Percentiles rank a stretch among this genome's conserved stretches.
These are phyloP conservation scores for Magnolia sinica DNA, from an alignment of 164 flowering plant genomes.

Conservation along the genomic window DNA sequence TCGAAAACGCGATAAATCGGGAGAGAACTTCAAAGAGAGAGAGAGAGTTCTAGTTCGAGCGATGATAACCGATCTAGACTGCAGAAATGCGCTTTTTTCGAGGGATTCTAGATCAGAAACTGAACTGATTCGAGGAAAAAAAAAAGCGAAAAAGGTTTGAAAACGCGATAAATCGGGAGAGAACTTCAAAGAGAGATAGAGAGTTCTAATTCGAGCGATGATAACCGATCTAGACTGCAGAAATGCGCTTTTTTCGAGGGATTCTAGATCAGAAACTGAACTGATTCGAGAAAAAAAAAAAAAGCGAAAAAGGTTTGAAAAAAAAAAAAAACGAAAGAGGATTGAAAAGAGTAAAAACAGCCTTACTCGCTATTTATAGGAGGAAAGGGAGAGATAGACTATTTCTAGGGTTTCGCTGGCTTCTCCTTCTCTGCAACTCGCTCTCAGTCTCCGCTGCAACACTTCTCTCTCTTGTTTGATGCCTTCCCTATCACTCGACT, in stretches of 20 bases:
- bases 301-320: neutral
- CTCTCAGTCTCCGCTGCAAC: too few species aligned
- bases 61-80: constrained; percentile 2
- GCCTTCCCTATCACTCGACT: too few species aligned
- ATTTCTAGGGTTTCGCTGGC: neutral
- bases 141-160: too few species aligned
- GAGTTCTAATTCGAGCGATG: neutral
- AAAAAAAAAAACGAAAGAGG: neutral
- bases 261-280: neutral
- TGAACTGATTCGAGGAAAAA: neutral
- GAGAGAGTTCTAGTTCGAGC: neutral
- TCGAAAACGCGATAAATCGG: neutral
- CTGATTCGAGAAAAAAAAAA: neutral
- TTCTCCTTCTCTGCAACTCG: neutral
- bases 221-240: constrained; percentile 3
- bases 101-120: neutral
- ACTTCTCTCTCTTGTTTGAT: too few species aligned
- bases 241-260: constrained; percentile 3
- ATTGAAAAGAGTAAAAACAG: neutral
- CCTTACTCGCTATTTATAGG: neutral
- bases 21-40: neutral
- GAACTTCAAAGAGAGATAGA: neutral
- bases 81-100: constrained; percentile 1
- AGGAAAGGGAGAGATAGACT: neutral
- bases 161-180: neutral